These are phyloP conservation scores for Sungouiella blattae DNA, from an alignment of 805 yeast genomes.

Conservation along the genomic window DNA sequence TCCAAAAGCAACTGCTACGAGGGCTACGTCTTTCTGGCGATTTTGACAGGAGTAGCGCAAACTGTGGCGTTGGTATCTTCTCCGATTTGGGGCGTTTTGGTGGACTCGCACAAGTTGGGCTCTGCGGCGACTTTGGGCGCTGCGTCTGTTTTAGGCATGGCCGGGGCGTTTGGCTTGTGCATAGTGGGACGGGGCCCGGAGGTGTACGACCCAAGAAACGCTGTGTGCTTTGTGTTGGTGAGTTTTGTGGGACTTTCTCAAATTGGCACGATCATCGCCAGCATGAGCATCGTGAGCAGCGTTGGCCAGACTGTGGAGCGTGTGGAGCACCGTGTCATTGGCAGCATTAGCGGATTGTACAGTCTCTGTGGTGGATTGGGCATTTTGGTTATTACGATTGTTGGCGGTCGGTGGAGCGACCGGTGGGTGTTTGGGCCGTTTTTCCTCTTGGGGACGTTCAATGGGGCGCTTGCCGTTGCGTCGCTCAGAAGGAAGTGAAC, in stretches of 20 bases:
- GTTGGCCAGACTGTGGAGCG: slow-evolving; percentile 18
- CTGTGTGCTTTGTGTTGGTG: slow-evolving; percentile 38
- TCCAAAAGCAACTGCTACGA: slow-evolving; percentile 48
- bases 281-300: slow-evolving; percentile 53
- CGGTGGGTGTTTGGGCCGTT: slow-evolving; percentile 58
- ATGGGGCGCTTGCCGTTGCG: slow-evolving; percentile 13
- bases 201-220: slow-evolving; percentile 32
- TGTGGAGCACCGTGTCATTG: slow-evolving; percentile 45
- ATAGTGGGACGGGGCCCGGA: slow-evolving; percentile 13
- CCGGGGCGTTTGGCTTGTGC: slow-evolving; percentile 38
- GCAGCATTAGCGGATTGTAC: slow-evolving; percentile 68
- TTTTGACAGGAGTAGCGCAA: slow-evolving; percentile 65
- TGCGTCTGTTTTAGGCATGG: slow-evolving; percentile 41
- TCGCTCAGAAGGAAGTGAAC: too few relatives aligned
- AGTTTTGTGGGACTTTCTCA: slow-evolving; percentile 54
- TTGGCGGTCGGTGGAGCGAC: slow-evolving; percentile 64
- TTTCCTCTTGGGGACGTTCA: slow-evolving; percentile 44
- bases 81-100: slow-evolving; percentile 60
- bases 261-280: slow-evolving; percentile 57
- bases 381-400: slow-evolving; percentile 51
- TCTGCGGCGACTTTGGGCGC: slow-evolving; percentile 26
- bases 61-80: slow-evolving; percentile 55
- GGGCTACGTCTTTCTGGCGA: slow-evolving; percentile 63
- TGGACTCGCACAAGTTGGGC: slow-evolving; percentile 40
- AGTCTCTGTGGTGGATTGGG: slow-evolving; percentile 70